Evolutionary conservation across 2,329 filamentous ascomycete species (phyloP).

Genomic region (Scolecobasidium constrictum): DNA sequence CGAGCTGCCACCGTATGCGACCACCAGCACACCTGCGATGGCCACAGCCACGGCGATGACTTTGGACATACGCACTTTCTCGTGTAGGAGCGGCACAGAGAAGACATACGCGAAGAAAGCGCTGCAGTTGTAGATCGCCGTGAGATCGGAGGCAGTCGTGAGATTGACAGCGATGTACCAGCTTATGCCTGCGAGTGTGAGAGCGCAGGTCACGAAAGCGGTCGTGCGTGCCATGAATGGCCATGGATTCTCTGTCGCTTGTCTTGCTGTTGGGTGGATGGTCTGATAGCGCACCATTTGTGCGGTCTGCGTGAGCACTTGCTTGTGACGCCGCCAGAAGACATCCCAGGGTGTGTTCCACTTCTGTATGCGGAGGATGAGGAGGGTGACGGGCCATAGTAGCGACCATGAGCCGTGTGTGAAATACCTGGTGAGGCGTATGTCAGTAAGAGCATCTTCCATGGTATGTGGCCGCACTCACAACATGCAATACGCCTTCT

Average conservation of each 20-base stretch:
- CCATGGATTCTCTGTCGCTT: constrained; percentile 41
- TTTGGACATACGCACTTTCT: constrained; percentile 76
- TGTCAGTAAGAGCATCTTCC: too few relatives aligned
- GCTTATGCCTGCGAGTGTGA: constrained; percentile 82
- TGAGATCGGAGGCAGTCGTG: constrained; percentile 87
- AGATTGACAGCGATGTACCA: constrained; percentile 95
- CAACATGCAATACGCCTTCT: constrained; percentile 99
- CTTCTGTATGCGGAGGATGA: constrained; percentile 70
- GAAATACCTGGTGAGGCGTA: constrained; percentile 47
- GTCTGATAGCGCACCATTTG: constrained; percentile 80
- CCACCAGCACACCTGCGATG: constrained; percentile 82
- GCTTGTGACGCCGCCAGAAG: constrained; percentile 71
- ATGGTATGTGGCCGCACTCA: constrained; percentile 32
- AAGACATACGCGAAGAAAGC: constrained; percentile 98
- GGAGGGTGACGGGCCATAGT: constrained; percentile 76
- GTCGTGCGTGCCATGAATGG: constrained; percentile 73
- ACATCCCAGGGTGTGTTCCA: constrained; percentile 66
- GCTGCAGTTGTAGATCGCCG: constrained; percentile 98
- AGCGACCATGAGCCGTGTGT: constrained; percentile 91
- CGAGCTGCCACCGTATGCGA: constrained; percentile 74
- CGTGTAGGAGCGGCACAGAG: constrained; percentile 77
- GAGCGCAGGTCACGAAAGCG: constrained; percentile 67
- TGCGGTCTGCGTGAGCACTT: constrained; percentile 52
- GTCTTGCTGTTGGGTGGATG: constrained; percentile 48
- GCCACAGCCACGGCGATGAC: constrained; percentile 77